A percentile compares a stretch with the other conserved stretches of the same genome.
phyloP scores from a whole-genome alignment of 225 moss, liverwort and hornwort genomes.

The Sphagnum contortum region DNA sequence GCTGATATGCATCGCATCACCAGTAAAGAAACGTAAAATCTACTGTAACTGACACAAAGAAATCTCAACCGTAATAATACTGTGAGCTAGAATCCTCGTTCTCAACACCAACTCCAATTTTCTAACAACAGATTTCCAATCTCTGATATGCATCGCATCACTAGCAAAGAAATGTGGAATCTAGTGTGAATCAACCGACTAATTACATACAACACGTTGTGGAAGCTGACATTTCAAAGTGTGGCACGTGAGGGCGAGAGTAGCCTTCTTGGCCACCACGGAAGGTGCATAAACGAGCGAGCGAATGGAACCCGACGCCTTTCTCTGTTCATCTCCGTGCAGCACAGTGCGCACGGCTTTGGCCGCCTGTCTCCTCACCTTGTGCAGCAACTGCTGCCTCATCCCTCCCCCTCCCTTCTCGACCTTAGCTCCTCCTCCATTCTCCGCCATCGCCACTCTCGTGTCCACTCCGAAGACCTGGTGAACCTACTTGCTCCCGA shows the following conservation, averaged over 20 bases:
- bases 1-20: too few relatives aligned
- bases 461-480: too few relatives aligned
- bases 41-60: too few relatives aligned
- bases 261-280: constrained; percentile 88
- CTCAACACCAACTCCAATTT: too few relatives aligned
- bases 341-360: constrained; percentile 59
- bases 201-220: background rate
- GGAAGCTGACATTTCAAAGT: constrained; percentile 72
- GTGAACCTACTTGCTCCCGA: too few relatives aligned
- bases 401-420: constrained; percentile 23
- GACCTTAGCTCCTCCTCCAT: background rate
- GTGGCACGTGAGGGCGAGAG: constrained; percentile 88
- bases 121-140: too few relatives aligned
- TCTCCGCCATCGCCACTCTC: constrained; percentile 17
- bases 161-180: too few relatives aligned
- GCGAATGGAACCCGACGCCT: constrained; percentile 78
- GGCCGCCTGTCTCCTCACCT: constrained; percentile 87
- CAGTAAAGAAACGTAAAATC: too few relatives aligned
- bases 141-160: too few relatives aligned
- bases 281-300: constrained; percentile 85
- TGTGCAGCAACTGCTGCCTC: constrained; percentile 66
- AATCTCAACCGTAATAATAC: too few relatives aligned
- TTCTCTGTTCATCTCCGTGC: constrained; percentile 58
- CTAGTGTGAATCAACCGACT: too few relatives aligned
- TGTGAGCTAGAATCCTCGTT: too few relatives aligned